phyloP scores from a whole-genome alignment of 2,329 filamentous ascomycete species.

The Colletotrichum gigasporum region DNA sequence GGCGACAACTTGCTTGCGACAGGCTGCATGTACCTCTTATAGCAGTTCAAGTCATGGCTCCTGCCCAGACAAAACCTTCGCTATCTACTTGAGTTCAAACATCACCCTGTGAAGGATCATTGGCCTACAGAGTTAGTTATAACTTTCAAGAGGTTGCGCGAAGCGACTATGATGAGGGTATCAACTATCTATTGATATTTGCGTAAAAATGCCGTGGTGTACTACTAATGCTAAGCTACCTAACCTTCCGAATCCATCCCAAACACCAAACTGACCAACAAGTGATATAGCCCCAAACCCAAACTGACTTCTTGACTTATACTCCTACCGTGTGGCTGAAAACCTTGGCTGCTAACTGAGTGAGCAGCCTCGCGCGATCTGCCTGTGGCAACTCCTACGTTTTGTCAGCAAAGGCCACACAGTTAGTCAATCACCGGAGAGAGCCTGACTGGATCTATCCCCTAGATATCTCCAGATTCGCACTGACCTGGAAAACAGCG shows the following conservation, averaged over 20 bases:
- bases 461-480: constrained; percentile 23
- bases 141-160: not conserved
- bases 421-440: not conserved
- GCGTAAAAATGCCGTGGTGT: not conserved
- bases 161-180: not conserved
- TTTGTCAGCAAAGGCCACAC: not conserved
- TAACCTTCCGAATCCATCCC: constrained; percentile 1
- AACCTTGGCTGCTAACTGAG: constrained; percentile 85
- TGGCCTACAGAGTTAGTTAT: no score
- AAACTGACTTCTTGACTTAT: constrained; percentile 35
- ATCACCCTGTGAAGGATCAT: no score
- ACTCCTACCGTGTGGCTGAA: constrained; percentile 80
- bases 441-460: constrained; percentile 22
- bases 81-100: no score
- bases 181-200: constrained; percentile 18
- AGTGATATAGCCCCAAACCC: not conserved
- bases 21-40: no score
- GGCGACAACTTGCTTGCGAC: no score
- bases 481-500: constrained; percentile 76
- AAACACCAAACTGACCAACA: constrained; percentile 27
- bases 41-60: no score
- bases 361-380: constrained; percentile 83
- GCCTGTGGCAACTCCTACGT: constrained; percentile 79
- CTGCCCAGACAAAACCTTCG: no score
- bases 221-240: not conserved